A percentile compares a stretch with the other conserved stretches of the same genome.
These are phyloP conservation scores for Hylodesmum podocarpum DNA, from an alignment of 306 rosid genomes.

Conservation along the genomic window DNA sequence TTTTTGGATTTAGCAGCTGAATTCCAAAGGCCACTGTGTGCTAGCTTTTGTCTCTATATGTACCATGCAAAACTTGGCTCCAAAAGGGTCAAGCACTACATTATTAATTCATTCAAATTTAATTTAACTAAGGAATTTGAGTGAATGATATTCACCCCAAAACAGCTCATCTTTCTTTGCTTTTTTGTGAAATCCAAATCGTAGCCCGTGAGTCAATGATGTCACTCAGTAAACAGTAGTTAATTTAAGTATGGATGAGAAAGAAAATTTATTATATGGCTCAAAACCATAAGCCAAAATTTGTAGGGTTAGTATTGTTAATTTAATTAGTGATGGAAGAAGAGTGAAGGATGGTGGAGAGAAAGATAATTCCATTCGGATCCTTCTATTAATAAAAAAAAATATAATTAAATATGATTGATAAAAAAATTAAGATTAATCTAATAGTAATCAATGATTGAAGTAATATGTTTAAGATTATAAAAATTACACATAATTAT, in stretches of 20 bases:
- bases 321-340: too few relatives aligned
- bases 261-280: too few relatives aligned
- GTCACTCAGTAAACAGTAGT: not conserved
- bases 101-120: conserved; percentile 2
- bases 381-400: too few relatives aligned
- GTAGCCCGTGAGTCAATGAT: conserved; percentile 29
- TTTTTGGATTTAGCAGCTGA: conserved; percentile 37
- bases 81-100: conserved; percentile 27
- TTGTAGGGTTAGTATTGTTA: too few relatives aligned
- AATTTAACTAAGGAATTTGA: not conserved
- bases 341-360: too few relatives aligned
- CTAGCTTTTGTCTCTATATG: conserved; percentile 29
- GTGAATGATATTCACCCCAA: not conserved
- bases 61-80: conserved; percentile 12
- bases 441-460: too few relatives aligned
- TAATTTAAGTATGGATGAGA: not conserved
- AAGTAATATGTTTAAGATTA: too few relatives aligned
- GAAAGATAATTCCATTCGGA: too few relatives aligned
- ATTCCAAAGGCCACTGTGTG: conserved; percentile 19
- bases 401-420: too few relatives aligned
- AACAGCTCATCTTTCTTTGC: conserved; percentile 26
- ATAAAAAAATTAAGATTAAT: too few relatives aligned
- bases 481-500: too few relatives aligned
- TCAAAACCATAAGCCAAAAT: too few relatives aligned
- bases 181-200: conserved; percentile 16